These are phyloP conservation scores for Xerocomus brunneocitrinus DNA, from an alignment of 768 basidiomycete species.

Conservation along the genomic window DNA sequence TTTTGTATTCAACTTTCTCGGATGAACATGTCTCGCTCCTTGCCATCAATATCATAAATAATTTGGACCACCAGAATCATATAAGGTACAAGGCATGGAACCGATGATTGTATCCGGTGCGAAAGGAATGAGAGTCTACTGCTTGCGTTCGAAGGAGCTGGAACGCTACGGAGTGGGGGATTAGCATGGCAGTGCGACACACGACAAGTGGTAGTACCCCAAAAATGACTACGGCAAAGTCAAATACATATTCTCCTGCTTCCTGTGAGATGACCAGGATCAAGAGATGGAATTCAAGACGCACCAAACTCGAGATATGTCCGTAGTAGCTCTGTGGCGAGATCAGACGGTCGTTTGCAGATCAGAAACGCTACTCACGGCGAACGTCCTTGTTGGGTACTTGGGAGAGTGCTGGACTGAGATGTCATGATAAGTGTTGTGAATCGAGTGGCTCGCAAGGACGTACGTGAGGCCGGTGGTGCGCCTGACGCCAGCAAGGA, in stretches of 20 bases:
- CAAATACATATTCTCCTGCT: slow-evolving; percentile 79
- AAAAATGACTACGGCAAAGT: slow-evolving; percentile 79
- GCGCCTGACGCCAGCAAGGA: slow-evolving; percentile 81
- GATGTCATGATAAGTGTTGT: not conserved
- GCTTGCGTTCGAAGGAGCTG: slow-evolving; percentile 61
- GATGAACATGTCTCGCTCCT: slow-evolving; percentile 40
- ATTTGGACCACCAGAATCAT: not conserved
- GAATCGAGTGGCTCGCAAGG: not conserved
- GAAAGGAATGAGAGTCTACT: slow-evolving; percentile 2
- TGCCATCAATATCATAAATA: not conserved
- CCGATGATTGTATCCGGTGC: not conserved
- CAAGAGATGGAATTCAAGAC: slow-evolving; percentile 17
- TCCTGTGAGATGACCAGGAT: not conserved
- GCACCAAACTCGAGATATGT: slow-evolving; percentile 79
- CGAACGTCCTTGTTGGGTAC: slow-evolving; percentile 88
- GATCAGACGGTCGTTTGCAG: slow-evolving; percentile 1
- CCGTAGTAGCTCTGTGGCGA: slow-evolving; percentile 54
- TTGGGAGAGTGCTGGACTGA: slow-evolving; percentile 65
- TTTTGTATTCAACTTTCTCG: slow-evolving; percentile 98
- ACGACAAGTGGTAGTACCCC: slow-evolving; percentile 46
- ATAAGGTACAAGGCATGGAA: slow-evolving; percentile 6
- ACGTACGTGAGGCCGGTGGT: slow-evolving; percentile 83
- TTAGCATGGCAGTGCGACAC: slow-evolving; percentile 1
- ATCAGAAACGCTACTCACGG: slow-evolving; percentile 46
- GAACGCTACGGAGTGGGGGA: slow-evolving; percentile 52